These are phyloP conservation scores for Rhododendron simsii DNA, from an alignment of 148 eudicot genomes.

Conservation along the genomic window DNA sequence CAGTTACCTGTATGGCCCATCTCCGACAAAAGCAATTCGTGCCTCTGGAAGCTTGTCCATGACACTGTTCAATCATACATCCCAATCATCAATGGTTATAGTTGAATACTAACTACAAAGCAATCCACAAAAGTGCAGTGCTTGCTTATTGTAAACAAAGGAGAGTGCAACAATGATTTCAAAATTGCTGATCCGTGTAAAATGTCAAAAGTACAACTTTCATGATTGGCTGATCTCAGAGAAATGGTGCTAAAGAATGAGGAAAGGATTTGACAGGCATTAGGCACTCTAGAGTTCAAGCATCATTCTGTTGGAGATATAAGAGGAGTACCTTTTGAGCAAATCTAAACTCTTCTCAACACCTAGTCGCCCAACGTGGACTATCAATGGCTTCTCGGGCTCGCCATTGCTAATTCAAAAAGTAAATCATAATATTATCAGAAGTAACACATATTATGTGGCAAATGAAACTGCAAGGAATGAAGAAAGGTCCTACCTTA, in stretches of 20 bases:
- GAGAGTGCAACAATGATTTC: not conserved
- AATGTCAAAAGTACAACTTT: not conserved
- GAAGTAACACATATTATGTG: conserved; percentile 1
- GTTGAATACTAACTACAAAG: not conserved
- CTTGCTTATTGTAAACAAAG: not conserved
- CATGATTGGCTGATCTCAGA: not conserved
- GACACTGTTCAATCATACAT: conserved; percentile 45
- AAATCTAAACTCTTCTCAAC: conserved; percentile 62
- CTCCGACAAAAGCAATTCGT: conserved; percentile 88
- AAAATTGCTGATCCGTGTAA: not conserved
- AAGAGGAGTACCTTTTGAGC: conserved; percentile 39
- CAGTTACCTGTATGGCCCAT: conserved; percentile 82
- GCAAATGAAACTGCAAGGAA: not conserved
- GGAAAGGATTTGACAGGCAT: not conserved
- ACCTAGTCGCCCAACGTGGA: conserved; percentile 60
- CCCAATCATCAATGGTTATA: not conserved
- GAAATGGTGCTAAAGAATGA: not conserved
- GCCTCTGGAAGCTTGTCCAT: conserved; percentile 87
- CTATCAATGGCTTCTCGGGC: conserved; percentile 48
- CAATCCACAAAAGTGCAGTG: conserved; percentile 3
- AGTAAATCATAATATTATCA: not conserved
- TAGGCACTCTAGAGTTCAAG: not conserved
- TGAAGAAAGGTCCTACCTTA: conserved; percentile 41
- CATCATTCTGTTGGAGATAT: not conserved
- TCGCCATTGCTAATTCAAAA: conserved; percentile 58